Base-by-base conservation (phyloP, 2,329 filamentous ascomycete species). In the Fusarium paranaense region DNA sequence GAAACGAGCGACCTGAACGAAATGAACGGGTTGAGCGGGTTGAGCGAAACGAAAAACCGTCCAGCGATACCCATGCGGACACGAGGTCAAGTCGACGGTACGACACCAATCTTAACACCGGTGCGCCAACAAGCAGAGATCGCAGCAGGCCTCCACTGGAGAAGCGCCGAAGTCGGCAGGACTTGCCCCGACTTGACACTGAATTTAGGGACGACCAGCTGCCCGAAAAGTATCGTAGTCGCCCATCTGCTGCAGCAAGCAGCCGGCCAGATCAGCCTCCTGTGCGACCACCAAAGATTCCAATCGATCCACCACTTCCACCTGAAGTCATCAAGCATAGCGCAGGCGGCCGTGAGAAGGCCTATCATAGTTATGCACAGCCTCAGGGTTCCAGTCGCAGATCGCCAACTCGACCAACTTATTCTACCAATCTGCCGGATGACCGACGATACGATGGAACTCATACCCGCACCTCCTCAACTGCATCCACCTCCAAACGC, bases 101-200 rank as follows among this genome's bases (percentile, higher is more conserved):
- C 9, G 74, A 78, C 18, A 50, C 62, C 27, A 74, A 59, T 18
- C 70, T 79, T 20, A 77, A 71, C 40, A 47, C 73, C 6, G 74
- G 71, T 38, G 32, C 64, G 14, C 61, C 66, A 38, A 18, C 64
- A 45, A 63, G 38, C 38, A 71, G 72, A 32, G 77, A 78, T 25
- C 71, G 65, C 40, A 78, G 68, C 63, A 76, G 73, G 18, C 76
- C 78, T 47, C 69, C 66, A 10, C 64, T 80, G 11, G 76, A 78
- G 18, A 80, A 79, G 37, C 78, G 80, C 16, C 80, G 77, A 74
- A 83, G 78, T 72, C 80, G 81, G 60, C 81, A 83, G 54, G 79
- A 87, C 32, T 75, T 89, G 6, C 86, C 87, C 5, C 83, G 81
- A 7, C 80, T 88, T 16, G 83, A 86, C 33, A 88, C 87, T 3